Evolutionary conservation across 441 rosid genomes (phyloP).

Genomic region (Gossypium davidsonii): DNA sequence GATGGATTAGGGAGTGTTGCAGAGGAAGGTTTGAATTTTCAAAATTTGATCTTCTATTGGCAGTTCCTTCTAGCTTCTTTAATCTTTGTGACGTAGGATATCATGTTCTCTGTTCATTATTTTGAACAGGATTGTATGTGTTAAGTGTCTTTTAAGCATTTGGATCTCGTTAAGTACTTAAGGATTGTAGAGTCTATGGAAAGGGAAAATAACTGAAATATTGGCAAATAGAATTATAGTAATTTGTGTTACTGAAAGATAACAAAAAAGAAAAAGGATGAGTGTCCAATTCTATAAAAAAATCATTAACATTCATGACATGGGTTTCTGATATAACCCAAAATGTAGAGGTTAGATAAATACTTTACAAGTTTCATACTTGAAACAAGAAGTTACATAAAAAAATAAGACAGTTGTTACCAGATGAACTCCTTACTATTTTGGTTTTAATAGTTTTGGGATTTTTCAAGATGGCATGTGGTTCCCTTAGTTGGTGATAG

Average conservation of each 20-base stretch:
- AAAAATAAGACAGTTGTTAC: neutral
- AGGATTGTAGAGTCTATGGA: neutral
- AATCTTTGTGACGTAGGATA: neutral
- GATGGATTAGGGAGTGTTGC: conserved; percentile 80
- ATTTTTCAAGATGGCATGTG: neutral
- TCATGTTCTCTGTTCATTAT: neutral
- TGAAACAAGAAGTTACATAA: neutral
- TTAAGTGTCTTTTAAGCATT: neutral
- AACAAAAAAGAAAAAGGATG: too few relatives aligned
- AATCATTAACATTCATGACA: neutral
- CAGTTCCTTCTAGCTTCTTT: neutral
- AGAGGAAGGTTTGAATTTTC: conserved; percentile 62
- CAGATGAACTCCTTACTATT: neutral
- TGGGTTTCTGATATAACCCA: neutral
- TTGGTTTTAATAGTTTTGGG: neutral
- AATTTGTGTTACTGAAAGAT: neutral
- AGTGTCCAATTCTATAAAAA: neutral
- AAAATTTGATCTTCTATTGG: neutral
- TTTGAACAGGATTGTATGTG: neutral
- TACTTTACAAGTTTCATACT: neutral
- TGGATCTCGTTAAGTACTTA: neutral
- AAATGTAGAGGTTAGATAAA: neutral
- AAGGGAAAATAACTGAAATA: neutral
- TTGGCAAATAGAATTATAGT: neutral
- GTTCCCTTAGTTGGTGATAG: neutral